phyloP scores from a whole-genome alignment of 441 rosid species.

The Caryocar brasiliense region DNA sequence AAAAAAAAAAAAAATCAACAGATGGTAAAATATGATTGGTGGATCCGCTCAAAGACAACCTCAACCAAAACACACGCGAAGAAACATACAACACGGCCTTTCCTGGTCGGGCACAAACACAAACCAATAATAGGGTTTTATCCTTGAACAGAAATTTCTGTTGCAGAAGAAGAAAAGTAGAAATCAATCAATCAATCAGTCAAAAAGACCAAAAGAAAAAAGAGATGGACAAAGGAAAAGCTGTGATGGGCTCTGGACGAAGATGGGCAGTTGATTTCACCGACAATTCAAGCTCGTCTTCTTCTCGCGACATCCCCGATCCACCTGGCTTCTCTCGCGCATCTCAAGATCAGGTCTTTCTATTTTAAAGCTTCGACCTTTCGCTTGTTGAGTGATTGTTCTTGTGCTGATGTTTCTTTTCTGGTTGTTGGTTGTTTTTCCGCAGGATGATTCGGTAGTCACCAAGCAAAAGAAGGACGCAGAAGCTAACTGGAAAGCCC shows the following conservation, averaged over 20 bases:
- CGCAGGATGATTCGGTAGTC: conserved; percentile 70
- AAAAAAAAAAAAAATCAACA: background rate
- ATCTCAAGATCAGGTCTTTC: conserved; percentile 67
- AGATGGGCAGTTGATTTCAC: conserved; percentile 96
- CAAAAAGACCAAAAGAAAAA: background rate
- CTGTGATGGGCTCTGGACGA: conserved; percentile 80
- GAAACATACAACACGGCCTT: too few species aligned
- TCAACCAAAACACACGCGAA: too few species aligned
- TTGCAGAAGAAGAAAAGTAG: background rate
- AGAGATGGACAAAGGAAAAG: conserved; percentile 87
- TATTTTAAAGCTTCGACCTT: too few species aligned
- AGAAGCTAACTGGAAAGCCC: conserved; percentile 91
- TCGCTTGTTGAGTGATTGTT: background rate
- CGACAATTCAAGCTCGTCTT: conserved; percentile 61
- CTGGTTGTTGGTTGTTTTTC: background rate
- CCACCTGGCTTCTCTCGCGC: conserved; percentile 89
- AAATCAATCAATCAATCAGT: background rate
- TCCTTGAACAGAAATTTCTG: too few species aligned
- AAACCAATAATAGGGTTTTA: too few species aligned
- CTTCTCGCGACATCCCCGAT: conserved; percentile 82
- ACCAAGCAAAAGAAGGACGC: conserved; percentile 93
- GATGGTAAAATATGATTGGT: too few species aligned
- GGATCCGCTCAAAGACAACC: too few species aligned
- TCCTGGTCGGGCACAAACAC: too few species aligned
- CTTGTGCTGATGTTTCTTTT: background rate